phyloP scores from a whole-genome alignment of 2,329 filamentous ascomycete genomes.

The Claviceps paspali region DNA sequence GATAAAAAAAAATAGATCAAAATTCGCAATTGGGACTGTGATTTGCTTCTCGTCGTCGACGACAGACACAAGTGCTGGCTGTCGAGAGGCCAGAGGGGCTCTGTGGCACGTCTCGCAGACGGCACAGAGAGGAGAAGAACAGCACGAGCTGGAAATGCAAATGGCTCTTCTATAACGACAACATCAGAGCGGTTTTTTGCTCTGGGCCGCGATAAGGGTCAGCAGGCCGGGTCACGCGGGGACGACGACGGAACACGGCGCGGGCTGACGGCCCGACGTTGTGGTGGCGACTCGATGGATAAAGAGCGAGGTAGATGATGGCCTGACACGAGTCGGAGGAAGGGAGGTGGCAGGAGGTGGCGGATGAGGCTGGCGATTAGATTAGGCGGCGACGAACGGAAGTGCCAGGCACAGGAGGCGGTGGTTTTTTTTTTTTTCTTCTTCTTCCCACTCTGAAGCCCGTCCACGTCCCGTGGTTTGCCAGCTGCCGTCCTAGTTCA shows the following conservation, averaged over 20 bases:
- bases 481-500: too few relatives aligned
- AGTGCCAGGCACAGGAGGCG: too few relatives aligned
- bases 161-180: constrained; percentile 20
- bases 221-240: neutral
- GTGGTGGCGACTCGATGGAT: constrained; percentile 1
- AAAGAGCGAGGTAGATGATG: neutral
- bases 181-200: constrained; percentile 14
- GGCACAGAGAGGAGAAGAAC: constrained; percentile 7
- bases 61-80: neutral
- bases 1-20: too few relatives aligned
- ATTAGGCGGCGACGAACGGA: too few relatives aligned
- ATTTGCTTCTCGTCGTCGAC: neutral
- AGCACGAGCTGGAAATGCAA: neutral
- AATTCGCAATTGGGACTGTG: too few relatives aligned
- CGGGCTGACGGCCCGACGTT: too few relatives aligned
- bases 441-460: too few relatives aligned
- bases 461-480: too few relatives aligned
- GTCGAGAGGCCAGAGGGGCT: neutral
- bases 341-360: too few relatives aligned
- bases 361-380: too few relatives aligned
- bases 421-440: too few relatives aligned
- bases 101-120: constrained; percentile 1
- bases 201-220: neutral
- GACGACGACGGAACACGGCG: neutral
- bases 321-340: too few relatives aligned